phyloP scores from a whole-genome alignment of 352 stramenopile genomes.

The Chloridella minuta region DNA sequence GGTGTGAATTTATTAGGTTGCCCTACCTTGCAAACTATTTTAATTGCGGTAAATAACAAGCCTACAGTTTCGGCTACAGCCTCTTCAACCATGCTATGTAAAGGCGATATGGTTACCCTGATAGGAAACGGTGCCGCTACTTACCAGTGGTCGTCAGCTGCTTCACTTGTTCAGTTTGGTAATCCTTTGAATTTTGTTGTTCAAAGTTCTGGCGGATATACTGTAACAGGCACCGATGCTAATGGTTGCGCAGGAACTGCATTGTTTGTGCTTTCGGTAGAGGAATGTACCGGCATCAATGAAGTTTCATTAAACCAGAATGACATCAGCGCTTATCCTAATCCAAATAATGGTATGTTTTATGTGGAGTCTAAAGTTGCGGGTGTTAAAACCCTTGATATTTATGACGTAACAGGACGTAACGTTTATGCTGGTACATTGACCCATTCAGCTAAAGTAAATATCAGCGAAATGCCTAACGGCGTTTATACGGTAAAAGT shows the following conservation, averaged over 20 bases:
- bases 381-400: background rate
- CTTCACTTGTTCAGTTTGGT: background rate
- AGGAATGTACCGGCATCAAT: background rate
- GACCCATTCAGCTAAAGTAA: background rate
- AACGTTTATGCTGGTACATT: background rate
- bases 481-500: background rate
- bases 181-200: background rate
- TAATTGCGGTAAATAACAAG: background rate
- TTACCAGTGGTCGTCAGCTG: background rate
- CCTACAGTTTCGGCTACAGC: background rate
- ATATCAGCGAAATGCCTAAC: background rate
- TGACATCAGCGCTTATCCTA: background rate
- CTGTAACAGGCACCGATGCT: background rate
- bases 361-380: background rate
- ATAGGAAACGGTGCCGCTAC: background rate
- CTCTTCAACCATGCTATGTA: background rate
- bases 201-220: background rate
- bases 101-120: background rate
- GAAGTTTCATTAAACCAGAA: background rate
- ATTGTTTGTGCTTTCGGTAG: background rate
- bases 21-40: background rate
- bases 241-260: background rate
- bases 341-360: background rate
- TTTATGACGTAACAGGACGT: background rate
- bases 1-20: background rate